Base-by-base conservation (phyloP, 2,329 filamentous ascomycete genomes). In the Fusarium bulbicola region DNA sequence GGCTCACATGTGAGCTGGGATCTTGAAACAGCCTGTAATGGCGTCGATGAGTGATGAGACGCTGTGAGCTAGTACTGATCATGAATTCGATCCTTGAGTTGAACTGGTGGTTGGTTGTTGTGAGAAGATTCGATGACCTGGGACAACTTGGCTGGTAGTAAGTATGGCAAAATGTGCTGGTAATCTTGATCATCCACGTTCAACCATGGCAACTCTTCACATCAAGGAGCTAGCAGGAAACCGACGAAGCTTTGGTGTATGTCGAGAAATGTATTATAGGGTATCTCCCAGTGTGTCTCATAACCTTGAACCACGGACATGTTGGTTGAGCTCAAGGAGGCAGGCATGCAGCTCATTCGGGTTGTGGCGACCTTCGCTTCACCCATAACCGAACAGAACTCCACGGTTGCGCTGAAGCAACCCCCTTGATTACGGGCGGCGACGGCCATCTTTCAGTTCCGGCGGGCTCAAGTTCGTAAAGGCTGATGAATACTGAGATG, bases 381-480 rank as follows among this genome's bases (percentile, higher is more conserved):
- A 82, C 75, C 81, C 82, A 83, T 6, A 80, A 79, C 40, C 76
- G 79, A 26, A 81, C 64, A 2, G 77, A 73, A 26, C 66, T 71
- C 32, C 69, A 71, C 7, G 80, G 80, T 28, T 74, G 77, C 11
- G 78, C 77, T 18, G 80, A 77, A 12, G 75, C 76, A 6, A 74
- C 68, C 20, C 79, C 79, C 28, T 71, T 76, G 6, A 72, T 28
- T 28, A 77, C 70, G 28, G 72, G 72, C 2, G 80, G 77, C 11
- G 68, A 58, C 6, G 66, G 63, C 81, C 80, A 83, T 11, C 60
- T 65, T 9, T 73, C 56, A 18, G 77, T 79, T 11, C 74, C 70
- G 1, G 76, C 76, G 3, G 82, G 79, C 50, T 76, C 65, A 30
- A 84, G 77, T 26, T 84, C 81, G 61, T 84, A 84, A 32, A 83